Conservation (phyloP, 768 basidiomycete species). For the Mycena belliarum region DNA sequence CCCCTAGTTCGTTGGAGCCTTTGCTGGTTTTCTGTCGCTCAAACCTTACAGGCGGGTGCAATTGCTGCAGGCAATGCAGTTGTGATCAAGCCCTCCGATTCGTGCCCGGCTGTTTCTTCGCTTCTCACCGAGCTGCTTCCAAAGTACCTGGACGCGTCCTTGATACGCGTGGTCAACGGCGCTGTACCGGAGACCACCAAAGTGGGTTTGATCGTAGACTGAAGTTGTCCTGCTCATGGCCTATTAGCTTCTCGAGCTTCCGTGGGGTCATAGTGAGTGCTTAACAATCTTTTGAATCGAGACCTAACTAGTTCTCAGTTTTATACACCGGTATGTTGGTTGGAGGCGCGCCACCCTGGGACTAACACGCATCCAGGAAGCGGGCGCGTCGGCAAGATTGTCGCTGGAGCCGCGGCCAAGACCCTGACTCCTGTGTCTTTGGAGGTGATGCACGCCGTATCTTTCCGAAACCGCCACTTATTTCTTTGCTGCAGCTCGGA, state of each 20-base stretch:
- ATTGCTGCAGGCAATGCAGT: conserved; percentile 78
- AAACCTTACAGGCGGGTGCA: conserved; percentile 52
- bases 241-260: conserved; percentile 65
- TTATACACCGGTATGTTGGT: conserved; percentile 64
- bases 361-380: conserved; percentile 37
- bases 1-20: conserved; percentile 52
- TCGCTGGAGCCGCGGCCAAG: conserved; percentile 76
- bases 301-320: too few species aligned
- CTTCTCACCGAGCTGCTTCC: conserved; percentile 69
- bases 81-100: conserved; percentile 77
- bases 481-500: conserved; percentile 45
- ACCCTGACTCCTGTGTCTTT: conserved; percentile 65
- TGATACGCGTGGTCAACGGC: conserved; percentile 72
- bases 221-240: background rate
- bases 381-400: conserved; percentile 62
- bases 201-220: conserved; percentile 25
- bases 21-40: background rate
- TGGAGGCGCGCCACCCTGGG: background rate
- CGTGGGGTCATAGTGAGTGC: conserved; percentile 57
- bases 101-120: conserved; percentile 51
- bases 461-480: background rate
- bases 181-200: conserved; percentile 63
- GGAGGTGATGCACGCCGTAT: conserved; percentile 31
- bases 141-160: conserved; percentile 71
- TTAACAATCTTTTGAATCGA: too few species aligned